phyloP scores from a whole-genome alignment of 345 rosid genomes.

The Moringa oleifera region DNA sequence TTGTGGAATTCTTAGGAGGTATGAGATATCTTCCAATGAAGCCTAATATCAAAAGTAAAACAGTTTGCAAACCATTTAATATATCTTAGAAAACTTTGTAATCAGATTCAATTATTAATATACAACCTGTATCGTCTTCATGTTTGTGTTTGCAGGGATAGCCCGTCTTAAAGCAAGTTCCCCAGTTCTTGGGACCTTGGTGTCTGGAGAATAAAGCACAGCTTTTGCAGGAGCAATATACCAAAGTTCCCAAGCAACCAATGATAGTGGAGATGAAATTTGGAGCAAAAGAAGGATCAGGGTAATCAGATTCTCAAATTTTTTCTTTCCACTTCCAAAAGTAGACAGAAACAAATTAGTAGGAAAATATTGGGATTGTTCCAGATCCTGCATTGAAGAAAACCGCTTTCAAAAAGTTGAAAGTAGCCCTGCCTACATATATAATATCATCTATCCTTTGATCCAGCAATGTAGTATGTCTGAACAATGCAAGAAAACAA shows the following conservation, averaged over 20 bases:
- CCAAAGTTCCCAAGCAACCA: slow-evolving; percentile 44
- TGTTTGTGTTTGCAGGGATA: slow-evolving; percentile 83
- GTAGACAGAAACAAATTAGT: slow-evolving; percentile 22
- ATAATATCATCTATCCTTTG: slow-evolving; percentile 1
- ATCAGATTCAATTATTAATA: slow-evolving; percentile 7
- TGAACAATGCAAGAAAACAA: not conserved
- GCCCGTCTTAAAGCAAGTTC: slow-evolving; percentile 89
- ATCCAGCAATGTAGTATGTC: not conserved
- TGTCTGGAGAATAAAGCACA: slow-evolving; percentile 82
- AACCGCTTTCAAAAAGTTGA: slow-evolving; percentile 24
- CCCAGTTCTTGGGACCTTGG: slow-evolving; percentile 90
- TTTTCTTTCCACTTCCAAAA: slow-evolving; percentile 30
- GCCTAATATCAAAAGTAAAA: slow-evolving; percentile 36
- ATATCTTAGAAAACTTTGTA: slow-evolving; percentile 2
- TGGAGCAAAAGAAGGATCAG: slow-evolving; percentile 47
- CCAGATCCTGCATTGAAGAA: slow-evolving; percentile 53
- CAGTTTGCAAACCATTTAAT: slow-evolving; percentile 13
- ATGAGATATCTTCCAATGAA: slow-evolving; percentile 85
- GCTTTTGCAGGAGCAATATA: slow-evolving; percentile 57
- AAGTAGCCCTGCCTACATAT: not conserved
- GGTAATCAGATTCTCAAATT: slow-evolving; percentile 45
- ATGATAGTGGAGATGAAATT: slow-evolving; percentile 56
- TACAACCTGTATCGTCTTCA: slow-evolving; percentile 79
- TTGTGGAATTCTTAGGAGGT: slow-evolving; percentile 88
- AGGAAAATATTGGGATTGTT: slow-evolving; percentile 17